These are phyloP conservation scores for Chalciporus pseudorubinellus DNA, from an alignment of 768 basidiomycete species.

Conservation along the genomic window DNA sequence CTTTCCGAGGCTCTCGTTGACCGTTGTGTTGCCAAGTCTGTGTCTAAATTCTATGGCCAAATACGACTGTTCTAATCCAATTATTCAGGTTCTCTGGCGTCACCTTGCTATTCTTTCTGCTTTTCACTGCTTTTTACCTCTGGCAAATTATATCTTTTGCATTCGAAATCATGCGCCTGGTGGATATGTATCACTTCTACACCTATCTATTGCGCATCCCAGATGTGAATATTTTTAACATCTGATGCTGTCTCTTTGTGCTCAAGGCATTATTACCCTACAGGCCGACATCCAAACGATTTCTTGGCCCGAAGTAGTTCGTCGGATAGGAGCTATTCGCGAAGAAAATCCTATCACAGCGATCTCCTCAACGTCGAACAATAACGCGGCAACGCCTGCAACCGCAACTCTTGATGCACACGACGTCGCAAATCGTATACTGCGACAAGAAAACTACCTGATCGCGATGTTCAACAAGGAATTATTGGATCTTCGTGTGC, in stretches of 20 bases:
- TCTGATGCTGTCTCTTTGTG: background rate
- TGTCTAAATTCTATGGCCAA: constrained; percentile 2
- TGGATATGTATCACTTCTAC: constrained; percentile 96
- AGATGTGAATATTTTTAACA: constrained; percentile 57
- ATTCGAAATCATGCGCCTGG: constrained; percentile 69
- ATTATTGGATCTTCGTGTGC: constrained; percentile 81
- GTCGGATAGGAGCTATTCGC: constrained; percentile 83
- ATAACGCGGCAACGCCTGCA: constrained; percentile 56
- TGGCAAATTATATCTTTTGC: constrained; percentile 86
- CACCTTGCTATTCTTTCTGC: constrained; percentile 77
- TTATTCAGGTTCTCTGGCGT: constrained; percentile 72
- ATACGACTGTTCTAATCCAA: constrained; percentile 15
- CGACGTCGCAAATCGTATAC: constrained; percentile 95
- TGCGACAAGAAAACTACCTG: constrained; percentile 98
- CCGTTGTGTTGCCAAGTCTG: constrained; percentile 82
- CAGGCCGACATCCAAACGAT: constrained; percentile 98
- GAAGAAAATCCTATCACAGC: constrained; percentile 93
- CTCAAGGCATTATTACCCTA: constrained; percentile 15
- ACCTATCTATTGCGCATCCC: constrained; percentile 91
- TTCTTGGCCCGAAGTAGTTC: constrained; percentile 93
- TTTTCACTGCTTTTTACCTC: constrained; percentile 83
- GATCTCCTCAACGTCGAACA: constrained; percentile 58
- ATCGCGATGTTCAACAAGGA: constrained; percentile 98
- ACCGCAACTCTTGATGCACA: constrained; percentile 94
- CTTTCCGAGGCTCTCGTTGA: constrained; percentile 81